Evolutionary conservation across 2,329 filamentous ascomycete species (phyloP).

Genomic region (Calonectria pteridis): DNA sequence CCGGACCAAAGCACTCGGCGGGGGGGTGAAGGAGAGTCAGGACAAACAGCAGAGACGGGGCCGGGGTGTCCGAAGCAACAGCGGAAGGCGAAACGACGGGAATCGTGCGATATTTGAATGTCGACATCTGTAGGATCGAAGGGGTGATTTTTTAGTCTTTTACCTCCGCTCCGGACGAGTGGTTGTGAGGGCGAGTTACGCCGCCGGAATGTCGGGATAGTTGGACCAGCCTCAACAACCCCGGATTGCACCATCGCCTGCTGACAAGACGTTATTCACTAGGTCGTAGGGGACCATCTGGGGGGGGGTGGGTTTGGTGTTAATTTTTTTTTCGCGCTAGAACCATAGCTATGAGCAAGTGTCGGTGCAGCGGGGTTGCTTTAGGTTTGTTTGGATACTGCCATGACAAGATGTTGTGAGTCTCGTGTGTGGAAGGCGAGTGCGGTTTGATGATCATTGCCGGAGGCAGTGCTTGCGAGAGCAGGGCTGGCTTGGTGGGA

Average conservation of each 20-base stretch:
- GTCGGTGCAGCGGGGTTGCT: not conserved
- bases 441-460: constrained; percentile 11
- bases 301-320: constrained; percentile 22
- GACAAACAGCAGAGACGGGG: constrained; percentile 9
- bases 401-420: not conserved
- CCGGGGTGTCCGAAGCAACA: constrained; percentile 23
- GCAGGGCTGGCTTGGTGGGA: constrained; percentile 17
- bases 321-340: constrained; percentile 19
- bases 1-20: constrained; percentile 20
- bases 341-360: not conserved
- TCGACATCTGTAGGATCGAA: constrained; percentile 42
- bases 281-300: constrained; percentile 16
- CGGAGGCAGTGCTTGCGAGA: constrained; percentile 11
- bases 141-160: constrained; percentile 36
- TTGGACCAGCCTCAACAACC: constrained; percentile 34
- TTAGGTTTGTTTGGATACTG: constrained; percentile 1
- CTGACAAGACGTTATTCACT: constrained; percentile 48
- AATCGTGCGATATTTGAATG: constrained; percentile 40
- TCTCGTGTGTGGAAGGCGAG: not conserved
- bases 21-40: not conserved
- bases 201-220: constrained; percentile 31
- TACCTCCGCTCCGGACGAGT: constrained; percentile 12
- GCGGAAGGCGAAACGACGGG: constrained; percentile 18
- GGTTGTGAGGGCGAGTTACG: constrained; percentile 11
- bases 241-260: constrained; percentile 46